These are phyloP conservation scores for Neolecta irregularis DNA, from an alignment of 1,139 yeast species.

Conservation along the genomic window DNA sequence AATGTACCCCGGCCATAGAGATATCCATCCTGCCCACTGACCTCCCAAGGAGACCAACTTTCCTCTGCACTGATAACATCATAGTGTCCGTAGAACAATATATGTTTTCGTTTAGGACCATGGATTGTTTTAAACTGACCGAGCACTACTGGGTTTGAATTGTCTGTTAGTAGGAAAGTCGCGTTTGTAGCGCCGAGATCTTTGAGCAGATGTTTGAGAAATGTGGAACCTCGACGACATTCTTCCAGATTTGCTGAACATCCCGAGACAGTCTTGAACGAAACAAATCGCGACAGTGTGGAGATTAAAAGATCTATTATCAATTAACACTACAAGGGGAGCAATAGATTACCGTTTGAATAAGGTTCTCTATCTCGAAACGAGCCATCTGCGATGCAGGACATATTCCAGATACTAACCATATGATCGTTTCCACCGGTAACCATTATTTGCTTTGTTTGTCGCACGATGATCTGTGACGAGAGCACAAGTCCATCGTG, in stretches of 20 bases:
- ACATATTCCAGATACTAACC: slow-evolving; percentile 43
- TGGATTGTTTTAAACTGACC: slow-evolving; percentile 43
- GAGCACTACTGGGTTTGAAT: slow-evolving; percentile 65
- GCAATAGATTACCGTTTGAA: too few species aligned
- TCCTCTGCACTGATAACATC: slow-evolving; percentile 71
- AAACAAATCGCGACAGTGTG: slow-evolving; percentile 45
- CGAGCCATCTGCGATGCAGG: slow-evolving; percentile 18
- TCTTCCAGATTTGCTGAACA: slow-evolving; percentile 55
- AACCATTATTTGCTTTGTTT: slow-evolving; percentile 28
- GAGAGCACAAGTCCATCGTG: too few species aligned
- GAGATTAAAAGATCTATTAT: slow-evolving; percentile 44
- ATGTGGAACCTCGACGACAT: slow-evolving; percentile 76
- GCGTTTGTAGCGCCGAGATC: slow-evolving; percentile 67
- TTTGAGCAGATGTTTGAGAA: slow-evolving; percentile 44
- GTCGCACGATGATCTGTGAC: too few species aligned
- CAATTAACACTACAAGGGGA: too few species aligned
- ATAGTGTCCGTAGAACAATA: slow-evolving; percentile 89
- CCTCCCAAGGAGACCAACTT: slow-evolving; percentile 61
- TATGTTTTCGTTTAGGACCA: slow-evolving; percentile 16
- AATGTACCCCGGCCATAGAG: slow-evolving; percentile 83
- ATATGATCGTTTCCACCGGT: slow-evolving; percentile 51
- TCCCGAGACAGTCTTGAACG: slow-evolving; percentile 65
- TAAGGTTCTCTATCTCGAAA: too few species aligned
- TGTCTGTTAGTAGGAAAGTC: slow-evolving; percentile 51
- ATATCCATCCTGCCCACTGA: slow-evolving; percentile 71